These are phyloP conservation scores for Tieghemostelium lacteum DNA, from an alignment of 78 protist species.

Conservation along the genomic window DNA sequence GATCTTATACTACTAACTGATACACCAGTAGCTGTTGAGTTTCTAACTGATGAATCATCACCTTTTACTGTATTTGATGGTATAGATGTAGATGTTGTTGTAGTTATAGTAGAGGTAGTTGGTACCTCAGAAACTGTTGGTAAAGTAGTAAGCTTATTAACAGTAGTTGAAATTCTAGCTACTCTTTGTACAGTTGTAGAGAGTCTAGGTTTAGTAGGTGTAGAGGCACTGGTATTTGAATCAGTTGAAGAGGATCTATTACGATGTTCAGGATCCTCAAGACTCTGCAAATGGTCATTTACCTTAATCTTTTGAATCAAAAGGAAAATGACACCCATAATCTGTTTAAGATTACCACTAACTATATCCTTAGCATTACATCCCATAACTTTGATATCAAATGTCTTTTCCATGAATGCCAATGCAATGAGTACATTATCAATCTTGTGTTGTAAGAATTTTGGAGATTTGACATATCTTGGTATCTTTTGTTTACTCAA, in stretches of 20 bases:
- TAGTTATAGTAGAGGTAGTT: neutral
- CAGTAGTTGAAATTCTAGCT: neutral
- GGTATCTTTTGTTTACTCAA: conserved; percentile 69
- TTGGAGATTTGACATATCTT: conserved; percentile 66
- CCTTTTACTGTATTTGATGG: neutral
- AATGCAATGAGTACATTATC: conserved; percentile 77
- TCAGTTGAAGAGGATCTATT: neutral
- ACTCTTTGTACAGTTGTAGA: too few species aligned
- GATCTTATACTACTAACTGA: conserved; percentile 24
- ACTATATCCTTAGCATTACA: conserved; percentile 73
- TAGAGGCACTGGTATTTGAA: neutral
- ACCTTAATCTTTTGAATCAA: conserved; percentile 68
- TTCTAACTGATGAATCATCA: neutral
- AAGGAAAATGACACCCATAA: conserved; percentile 75
- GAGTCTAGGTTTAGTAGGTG: neutral
- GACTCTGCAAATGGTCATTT: neutral
- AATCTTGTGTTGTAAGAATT: conserved; percentile 75
- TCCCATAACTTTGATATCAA: conserved; percentile 63
- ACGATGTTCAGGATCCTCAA: neutral
- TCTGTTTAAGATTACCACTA: conserved; percentile 78
- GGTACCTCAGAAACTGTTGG: neutral
- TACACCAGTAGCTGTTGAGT: conserved; percentile 13
- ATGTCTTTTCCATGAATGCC: conserved; percentile 50
- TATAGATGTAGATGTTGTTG: neutral
- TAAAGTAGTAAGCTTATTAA: neutral